These are phyloP conservation scores for Eruca vesicaria DNA, from an alignment of 441 rosid species.

Conservation along the genomic window DNA sequence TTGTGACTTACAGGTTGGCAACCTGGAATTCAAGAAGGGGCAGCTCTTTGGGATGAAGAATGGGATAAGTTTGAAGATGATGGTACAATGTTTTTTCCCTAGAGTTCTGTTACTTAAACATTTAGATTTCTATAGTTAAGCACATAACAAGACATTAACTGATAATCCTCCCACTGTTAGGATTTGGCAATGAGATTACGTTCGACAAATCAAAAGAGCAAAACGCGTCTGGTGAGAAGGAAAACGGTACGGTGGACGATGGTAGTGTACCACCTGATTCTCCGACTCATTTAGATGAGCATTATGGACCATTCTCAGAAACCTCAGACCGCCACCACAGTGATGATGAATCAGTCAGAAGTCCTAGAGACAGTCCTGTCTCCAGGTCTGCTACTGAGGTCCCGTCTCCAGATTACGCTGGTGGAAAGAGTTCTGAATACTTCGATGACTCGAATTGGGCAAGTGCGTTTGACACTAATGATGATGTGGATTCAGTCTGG, in stretches of 20 bases:
- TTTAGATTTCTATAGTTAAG: constrained; percentile 7
- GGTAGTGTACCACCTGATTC: constrained; percentile 57
- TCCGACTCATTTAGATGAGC: constrained; percentile 50
- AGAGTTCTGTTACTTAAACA: constrained; percentile 1
- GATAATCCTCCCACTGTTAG: constrained; percentile 44
- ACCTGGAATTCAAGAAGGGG: constrained; percentile 91
- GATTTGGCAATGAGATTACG: constrained; percentile 80
- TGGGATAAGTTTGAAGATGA: constrained; percentile 99
- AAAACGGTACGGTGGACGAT: constrained; percentile 54
- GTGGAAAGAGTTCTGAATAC: constrained; percentile 62
- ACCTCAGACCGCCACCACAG: constrained; percentile 52
- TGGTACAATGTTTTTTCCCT: constrained; percentile 44
- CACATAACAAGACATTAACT: constrained; percentile 4
- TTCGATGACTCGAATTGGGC: constrained; percentile 89
- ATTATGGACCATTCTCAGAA: constrained; percentile 44
- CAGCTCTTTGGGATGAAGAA: constrained; percentile 96
- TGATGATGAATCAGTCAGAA: constrained; percentile 82
- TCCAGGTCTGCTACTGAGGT: constrained; percentile 61
- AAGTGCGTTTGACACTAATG: constrained; percentile 87
- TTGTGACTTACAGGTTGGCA: constrained; percentile 78
- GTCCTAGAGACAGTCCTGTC: constrained; percentile 79
- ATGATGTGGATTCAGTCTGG: constrained; percentile 93
- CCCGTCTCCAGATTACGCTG: constrained; percentile 61
- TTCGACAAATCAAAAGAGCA: constrained; percentile 52
- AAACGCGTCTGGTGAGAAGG: constrained; percentile 44